Conservation (phyloP, 2,329 filamentous ascomycete genomes). For the Ophiostoma quercus region DNA sequence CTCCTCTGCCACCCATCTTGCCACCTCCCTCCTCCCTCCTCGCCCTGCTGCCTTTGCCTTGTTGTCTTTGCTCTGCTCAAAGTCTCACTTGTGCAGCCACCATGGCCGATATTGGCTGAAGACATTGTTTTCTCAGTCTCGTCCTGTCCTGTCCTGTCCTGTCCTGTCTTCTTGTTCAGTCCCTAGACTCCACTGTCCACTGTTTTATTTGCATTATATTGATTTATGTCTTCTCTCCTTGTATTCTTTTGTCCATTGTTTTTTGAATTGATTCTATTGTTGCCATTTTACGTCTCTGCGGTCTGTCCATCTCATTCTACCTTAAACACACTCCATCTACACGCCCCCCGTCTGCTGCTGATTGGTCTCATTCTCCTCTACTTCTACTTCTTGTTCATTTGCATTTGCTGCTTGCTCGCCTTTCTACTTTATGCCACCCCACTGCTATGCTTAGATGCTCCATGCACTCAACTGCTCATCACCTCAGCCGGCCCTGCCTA, state of each 20-base stretch:
- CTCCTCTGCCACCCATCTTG: not conserved
- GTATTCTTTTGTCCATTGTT: not conserved
- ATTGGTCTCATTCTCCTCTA: not conserved
- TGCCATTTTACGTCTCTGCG: not conserved
- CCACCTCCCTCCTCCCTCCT: not conserved
- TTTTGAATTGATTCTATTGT: not conserved
- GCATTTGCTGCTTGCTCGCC: not conserved
- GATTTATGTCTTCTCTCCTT: not conserved
- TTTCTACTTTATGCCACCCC: not conserved
- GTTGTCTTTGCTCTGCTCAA: not conserved
- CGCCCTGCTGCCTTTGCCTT: conserved; percentile 4
- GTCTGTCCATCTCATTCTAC: not conserved
- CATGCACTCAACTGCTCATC: not conserved
- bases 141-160: not conserved
- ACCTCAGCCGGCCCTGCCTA: not conserved
- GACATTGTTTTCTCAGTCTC: not conserved
- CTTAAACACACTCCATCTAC: conserved; percentile 1
- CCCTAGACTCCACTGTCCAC: not conserved
- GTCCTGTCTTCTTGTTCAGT: not conserved
- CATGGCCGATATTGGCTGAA: not conserved
- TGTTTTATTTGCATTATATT: not conserved
- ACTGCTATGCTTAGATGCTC: not conserved
- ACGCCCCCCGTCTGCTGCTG: conserved; percentile 2
- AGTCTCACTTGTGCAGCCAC: conserved; percentile 5
- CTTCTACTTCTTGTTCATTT: not conserved